phyloP scores from a whole-genome alignment of 2,329 filamentous ascomycete genomes.

The Talaromyces sp. region DNA sequence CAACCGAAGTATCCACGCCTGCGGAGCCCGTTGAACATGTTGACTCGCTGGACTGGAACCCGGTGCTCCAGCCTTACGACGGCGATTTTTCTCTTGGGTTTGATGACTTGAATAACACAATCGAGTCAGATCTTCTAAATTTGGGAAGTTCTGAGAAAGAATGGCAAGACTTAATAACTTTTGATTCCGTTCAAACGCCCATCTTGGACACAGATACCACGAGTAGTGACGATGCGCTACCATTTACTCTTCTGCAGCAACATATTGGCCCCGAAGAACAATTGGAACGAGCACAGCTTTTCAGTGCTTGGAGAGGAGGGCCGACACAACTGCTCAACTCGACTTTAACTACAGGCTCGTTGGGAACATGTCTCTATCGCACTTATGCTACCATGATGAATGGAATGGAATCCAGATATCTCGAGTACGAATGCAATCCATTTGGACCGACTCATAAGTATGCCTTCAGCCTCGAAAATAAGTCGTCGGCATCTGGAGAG shows the following conservation, averaged over 20 bases:
- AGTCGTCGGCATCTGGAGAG: neutral
- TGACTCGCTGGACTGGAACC: neutral
- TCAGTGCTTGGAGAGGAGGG: neutral
- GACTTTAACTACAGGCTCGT: neutral
- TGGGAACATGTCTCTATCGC: neutral
- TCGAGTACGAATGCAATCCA: conserved; percentile 4
- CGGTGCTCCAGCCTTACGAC: neutral
- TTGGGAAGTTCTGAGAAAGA: neutral
- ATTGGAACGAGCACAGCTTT: neutral
- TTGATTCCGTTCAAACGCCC: neutral
- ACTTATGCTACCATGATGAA: neutral
- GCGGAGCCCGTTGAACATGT: neutral
- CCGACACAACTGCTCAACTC: conserved; percentile 6
- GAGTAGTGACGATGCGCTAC: neutral
- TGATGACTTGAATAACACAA: neutral
- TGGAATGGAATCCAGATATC: conserved; percentile 8
- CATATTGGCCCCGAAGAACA: neutral
- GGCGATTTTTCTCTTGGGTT: neutral
- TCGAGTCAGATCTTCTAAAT: neutral
- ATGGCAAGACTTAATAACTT: neutral
- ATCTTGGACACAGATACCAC: neutral
- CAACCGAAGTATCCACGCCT: neutral
- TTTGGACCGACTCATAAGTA: neutral
- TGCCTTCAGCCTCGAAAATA: neutral
- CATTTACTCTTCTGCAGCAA: neutral